These are phyloP conservation scores for Citrus mangshanensis DNA, from an alignment of 345 rosid species.

Conservation along the genomic window DNA sequence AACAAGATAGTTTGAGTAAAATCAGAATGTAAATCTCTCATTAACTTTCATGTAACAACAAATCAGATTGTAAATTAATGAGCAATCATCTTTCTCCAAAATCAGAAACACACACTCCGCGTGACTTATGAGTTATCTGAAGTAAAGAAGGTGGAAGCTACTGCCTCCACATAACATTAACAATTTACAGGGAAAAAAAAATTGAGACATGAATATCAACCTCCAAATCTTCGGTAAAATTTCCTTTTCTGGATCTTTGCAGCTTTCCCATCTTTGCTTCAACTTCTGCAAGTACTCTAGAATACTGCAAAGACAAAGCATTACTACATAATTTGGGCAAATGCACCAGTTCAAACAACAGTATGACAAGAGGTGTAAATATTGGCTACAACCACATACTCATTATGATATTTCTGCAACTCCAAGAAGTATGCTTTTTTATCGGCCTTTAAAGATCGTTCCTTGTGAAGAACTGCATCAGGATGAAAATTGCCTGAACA, in stretches of 20 bases:
- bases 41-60: background rate
- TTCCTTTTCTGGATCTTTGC: constrained; percentile 68
- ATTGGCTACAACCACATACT: constrained; percentile 47
- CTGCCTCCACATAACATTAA: constrained; percentile 4
- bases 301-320: constrained; percentile 53
- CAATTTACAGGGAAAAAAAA: background rate
- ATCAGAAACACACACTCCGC: background rate
- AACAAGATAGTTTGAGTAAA: background rate
- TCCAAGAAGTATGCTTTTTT: constrained; percentile 56
- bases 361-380: background rate
- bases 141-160: background rate
- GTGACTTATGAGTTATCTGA: background rate
- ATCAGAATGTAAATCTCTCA: background rate
- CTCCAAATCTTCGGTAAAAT: constrained; percentile 51
- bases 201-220: constrained; percentile 40
- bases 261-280: constrained; percentile 77
- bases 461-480: constrained; percentile 59
- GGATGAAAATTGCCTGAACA: constrained; percentile 81
- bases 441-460: constrained; percentile 43
- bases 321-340: constrained; percentile 16
- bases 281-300: constrained; percentile 61
- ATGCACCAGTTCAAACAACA: constrained; percentile 2
- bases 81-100: background rate
- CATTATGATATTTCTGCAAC: constrained; percentile 69
- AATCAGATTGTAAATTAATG: background rate